phyloP scores from a whole-genome alignment of 495 filamentous ascomycete genomes.

The Neurospora sp. region DNA sequence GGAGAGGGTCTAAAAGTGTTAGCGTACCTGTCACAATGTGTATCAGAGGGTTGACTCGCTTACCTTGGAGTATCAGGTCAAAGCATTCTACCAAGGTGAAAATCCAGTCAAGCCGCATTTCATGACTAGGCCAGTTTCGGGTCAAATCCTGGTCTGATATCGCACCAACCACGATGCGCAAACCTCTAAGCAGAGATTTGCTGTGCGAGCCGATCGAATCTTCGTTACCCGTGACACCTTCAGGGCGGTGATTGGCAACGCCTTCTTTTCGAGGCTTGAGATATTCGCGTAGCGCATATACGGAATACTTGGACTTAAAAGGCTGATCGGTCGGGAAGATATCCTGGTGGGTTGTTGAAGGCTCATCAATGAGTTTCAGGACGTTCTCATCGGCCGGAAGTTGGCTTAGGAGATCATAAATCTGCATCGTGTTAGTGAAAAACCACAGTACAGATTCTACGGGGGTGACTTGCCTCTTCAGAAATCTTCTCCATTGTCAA shows the following conservation, averaged over 20 bases:
- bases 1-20: conserved; percentile 9
- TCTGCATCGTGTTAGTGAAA: conserved; percentile 36
- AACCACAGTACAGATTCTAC: background rate
- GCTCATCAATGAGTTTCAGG: conserved; percentile 46
- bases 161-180: conserved; percentile 36
- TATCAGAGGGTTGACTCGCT: background rate
- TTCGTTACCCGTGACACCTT: background rate
- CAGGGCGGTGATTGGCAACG: background rate
- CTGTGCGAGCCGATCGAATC: conserved; percentile 12
- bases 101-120: conserved; percentile 30
- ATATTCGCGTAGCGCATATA: conserved; percentile 50
- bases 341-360: conserved; percentile 39
- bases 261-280: conserved; percentile 12
- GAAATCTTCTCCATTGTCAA: conserved; percentile 64
- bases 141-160: conserved; percentile 35
- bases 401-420: conserved; percentile 61
- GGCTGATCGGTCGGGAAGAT: conserved; percentile 61
- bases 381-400: conserved; percentile 62
- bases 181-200: conserved; percentile 24
- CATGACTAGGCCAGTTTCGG: conserved; percentile 24
- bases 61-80: conserved; percentile 34
- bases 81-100: conserved; percentile 33
- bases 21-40: background rate
- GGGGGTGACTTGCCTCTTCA: conserved; percentile 41
- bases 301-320: conserved; percentile 64